Conservation (phyloP, 2,329 filamentous ascomycete species). For the Nemania bipapillata region DNA sequence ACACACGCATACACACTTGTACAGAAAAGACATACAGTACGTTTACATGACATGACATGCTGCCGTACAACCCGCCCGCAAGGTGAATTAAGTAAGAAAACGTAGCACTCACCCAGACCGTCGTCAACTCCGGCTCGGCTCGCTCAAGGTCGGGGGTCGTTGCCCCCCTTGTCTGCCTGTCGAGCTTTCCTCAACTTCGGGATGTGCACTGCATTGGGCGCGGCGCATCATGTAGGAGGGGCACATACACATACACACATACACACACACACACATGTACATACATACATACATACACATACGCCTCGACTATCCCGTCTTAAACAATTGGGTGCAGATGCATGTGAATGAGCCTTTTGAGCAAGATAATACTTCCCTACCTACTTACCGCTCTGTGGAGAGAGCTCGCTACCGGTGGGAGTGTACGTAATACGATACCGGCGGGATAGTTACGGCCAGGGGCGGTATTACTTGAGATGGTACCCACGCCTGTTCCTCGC, state of each 20-base stretch:
- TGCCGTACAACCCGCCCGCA: constrained; percentile 9
- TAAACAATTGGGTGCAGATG: not conserved
- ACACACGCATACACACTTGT: not conserved
- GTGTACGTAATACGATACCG: not conserved
- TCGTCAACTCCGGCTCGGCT: constrained; percentile 31
- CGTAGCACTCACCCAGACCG: constrained; percentile 7
- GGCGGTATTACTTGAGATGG: not conserved
- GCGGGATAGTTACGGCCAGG: not conserved
- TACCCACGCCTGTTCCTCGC: constrained; percentile 3
- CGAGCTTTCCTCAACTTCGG: not conserved
- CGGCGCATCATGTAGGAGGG: not conserved
- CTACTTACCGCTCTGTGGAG: not conserved
- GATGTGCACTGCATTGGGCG: not conserved
- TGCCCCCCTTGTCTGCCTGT: not conserved
- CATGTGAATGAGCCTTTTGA: not conserved
- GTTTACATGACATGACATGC: not conserved
- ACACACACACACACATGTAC: too few relatives aligned
- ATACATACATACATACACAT: too few relatives aligned
- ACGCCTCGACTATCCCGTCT: not conserved
- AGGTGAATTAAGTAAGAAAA: not conserved
- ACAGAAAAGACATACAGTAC: not conserved
- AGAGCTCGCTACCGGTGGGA: not conserved
- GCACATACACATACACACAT: too few relatives aligned
- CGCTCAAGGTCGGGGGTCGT: not conserved
- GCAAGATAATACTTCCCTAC: not conserved